Percentiles rank a stretch among this genome's conserved stretches.
These are phyloP conservation scores for Raphanus raphanistrum DNA, from an alignment of 345 rosid genomes.

Conservation along the genomic window DNA sequence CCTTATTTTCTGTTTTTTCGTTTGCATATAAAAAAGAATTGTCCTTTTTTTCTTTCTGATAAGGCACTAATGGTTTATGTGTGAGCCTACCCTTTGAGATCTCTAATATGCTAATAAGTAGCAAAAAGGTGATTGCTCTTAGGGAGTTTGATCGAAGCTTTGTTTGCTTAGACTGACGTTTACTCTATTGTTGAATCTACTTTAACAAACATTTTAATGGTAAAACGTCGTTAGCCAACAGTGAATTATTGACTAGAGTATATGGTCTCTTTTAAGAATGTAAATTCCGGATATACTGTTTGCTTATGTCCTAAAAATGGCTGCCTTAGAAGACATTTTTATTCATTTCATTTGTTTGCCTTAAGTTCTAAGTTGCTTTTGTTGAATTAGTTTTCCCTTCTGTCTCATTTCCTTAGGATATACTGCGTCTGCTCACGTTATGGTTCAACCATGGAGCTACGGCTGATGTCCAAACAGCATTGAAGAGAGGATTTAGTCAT, in stretches of 20 bases:
- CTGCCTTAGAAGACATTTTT: neutral
- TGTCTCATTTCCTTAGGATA: constrained; percentile 62
- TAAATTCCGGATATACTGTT: neutral
- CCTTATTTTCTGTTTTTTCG: neutral
- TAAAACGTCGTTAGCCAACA: neutral
- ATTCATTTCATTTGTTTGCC: neutral
- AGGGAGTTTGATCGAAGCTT: constrained; percentile 7
- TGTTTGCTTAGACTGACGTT: constrained; percentile 6
- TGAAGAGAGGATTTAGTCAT: constrained; percentile 76
- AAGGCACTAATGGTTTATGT: constrained; percentile 1
- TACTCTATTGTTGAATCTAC: constrained; percentile 7
- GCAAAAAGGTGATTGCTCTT: neutral
- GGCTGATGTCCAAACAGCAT: constrained; percentile 83
- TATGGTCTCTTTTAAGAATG: neutral
- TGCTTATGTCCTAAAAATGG: neutral
- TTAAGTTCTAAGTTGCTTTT: neutral
- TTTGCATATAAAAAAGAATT: neutral
- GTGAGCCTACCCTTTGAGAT: constrained; percentile 13
- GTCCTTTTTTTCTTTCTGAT: neutral
- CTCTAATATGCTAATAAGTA: neutral
- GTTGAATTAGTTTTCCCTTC: constrained; percentile 19
- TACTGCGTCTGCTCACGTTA: constrained; percentile 93
- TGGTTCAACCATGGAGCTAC: constrained; percentile 99
- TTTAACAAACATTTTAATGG: neutral
- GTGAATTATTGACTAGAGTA: constrained; percentile 9